Base-by-base conservation (phyloP, 23 red algal species). In the Gracilariopsis chorda region DNA sequence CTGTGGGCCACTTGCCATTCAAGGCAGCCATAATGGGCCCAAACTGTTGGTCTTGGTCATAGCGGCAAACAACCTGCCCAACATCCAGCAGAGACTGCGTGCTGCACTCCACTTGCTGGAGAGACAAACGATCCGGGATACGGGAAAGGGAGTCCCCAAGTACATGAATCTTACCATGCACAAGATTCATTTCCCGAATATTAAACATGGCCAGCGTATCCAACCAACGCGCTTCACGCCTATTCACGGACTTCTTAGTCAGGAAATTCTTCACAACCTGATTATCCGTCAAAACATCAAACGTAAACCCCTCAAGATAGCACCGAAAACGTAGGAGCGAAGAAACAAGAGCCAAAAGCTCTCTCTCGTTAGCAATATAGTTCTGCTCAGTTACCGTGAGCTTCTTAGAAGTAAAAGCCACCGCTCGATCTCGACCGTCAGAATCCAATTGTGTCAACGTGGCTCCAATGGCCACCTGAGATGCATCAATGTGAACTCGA, bases 231-330 rank as follows among this genome's bases (percentile, higher is more conserved):
- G 81, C 60, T 61, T 86, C 63, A 10, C 4, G 30, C 24, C 81
- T 63, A 2, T 42, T 86, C 36, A 86, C 3, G 27, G 21, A 34
- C 12, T 34, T 29, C 59, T 69, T 86, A n/a, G 56, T 69, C 29
- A 86, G 45, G 12, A 86, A 86, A 2, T 71, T 20, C 30, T 86
- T 33, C 57, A 86, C 9, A 10, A 86, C 59, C 41, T 86, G 11
- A 28, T 86, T 86, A 20, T 86, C 81, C 21, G 81, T 86, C 21
- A 86, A 48, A 4, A 86, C 4, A 69, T 86, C 81, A 86, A 86
- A 86, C 19, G 27, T 27, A 3, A 29, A 14, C 2, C 78, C 78
- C 36, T 82, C 78, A 36, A 58, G 56, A 55, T 82, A 59, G 35
- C 78, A 58, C 12, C 78, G 48, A 59, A 82, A 82, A 41, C 45